Evolutionary conservation across 2,329 filamentous ascomycete species (phyloP).

Genomic region (Fusarium xylarioides): DNA sequence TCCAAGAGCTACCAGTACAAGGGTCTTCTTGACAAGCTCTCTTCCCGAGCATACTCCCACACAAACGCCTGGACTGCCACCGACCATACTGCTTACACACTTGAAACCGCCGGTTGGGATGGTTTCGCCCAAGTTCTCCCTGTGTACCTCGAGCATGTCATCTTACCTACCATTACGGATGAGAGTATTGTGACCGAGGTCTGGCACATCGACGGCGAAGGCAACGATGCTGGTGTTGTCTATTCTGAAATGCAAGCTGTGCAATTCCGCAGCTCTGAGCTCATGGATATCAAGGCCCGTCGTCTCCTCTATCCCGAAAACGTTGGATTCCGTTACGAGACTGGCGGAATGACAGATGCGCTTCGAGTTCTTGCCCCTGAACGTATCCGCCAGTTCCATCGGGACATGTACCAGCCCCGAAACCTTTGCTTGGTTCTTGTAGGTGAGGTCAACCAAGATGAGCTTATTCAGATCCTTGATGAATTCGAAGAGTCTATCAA

Average conservation of each 20-base stretch:
- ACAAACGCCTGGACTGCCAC: constrained; percentile 98
- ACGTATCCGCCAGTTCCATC: constrained; percentile 92
- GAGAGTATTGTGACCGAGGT: constrained; percentile 95
- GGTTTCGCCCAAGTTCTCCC: constrained; percentile 95
- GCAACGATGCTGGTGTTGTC: constrained; percentile 95
- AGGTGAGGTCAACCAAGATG: constrained; percentile 86
- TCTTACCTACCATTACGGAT: constrained; percentile 91
- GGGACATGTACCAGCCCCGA: constrained; percentile 97
- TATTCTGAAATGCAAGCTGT: constrained; percentile 99
- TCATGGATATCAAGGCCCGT: constrained; percentile 86
- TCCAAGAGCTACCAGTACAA: constrained; percentile 95
- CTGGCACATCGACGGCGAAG: constrained; percentile 91
- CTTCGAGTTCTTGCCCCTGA: constrained; percentile 86
- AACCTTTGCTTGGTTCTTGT: constrained; percentile 92
- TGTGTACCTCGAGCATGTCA: constrained; percentile 93
- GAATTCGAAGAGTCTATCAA: constrained; percentile 88
- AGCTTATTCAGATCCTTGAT: constrained; percentile 83
- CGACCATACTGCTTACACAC: constrained; percentile 94
- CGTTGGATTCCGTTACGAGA: constrained; percentile 95
- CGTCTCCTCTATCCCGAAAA: constrained; percentile 87
- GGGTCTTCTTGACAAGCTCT: constrained; percentile 91
- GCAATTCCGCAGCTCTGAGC: constrained; percentile 82
- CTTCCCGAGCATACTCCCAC: constrained; percentile 88
- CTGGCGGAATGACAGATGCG: constrained; percentile 95
- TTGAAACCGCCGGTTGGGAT: constrained; percentile 96